Percentiles rank a stretch among this genome's conserved stretches.
Evolutionary conservation across 2,329 filamentous ascomycete species (phyloP).

Genomic region (Neopestalotiopsis rosae): DNA sequence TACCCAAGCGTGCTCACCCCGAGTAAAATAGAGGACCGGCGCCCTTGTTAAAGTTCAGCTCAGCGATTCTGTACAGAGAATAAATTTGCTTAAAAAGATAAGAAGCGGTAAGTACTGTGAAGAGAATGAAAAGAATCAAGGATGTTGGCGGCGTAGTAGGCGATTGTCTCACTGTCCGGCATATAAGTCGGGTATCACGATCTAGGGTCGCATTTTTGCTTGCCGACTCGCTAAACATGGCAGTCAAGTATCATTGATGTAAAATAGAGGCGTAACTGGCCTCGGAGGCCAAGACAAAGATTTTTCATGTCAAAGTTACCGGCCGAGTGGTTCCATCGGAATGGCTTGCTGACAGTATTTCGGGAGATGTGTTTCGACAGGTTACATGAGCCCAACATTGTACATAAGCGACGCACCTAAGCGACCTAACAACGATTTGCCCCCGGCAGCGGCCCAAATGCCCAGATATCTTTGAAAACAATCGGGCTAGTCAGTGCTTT

Average conservation of each 20-base stretch:
- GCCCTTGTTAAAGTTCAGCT: slow-evolving; percentile 1
- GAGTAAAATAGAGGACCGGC: slow-evolving; percentile 1
- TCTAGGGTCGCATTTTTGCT: background rate
- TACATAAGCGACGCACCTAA: too few species aligned
- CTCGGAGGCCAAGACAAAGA: background rate
- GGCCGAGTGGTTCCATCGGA: background rate
- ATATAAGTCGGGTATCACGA: background rate
- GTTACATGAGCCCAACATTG: too few species aligned
- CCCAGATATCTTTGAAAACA: too few species aligned
- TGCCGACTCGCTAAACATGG: background rate
- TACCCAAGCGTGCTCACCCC: background rate
- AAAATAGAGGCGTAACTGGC: background rate
- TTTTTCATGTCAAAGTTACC: background rate
- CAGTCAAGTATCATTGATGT: background rate
- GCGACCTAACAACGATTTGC: too few species aligned
- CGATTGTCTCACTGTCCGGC: background rate
- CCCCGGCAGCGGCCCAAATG: too few species aligned
- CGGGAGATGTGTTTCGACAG: too few species aligned
- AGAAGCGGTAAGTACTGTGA: background rate
- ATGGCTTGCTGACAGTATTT: background rate
- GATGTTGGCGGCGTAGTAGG: background rate
- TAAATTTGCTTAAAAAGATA: background rate
- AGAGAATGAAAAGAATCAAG: background rate
- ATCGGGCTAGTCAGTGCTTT: too few species aligned
- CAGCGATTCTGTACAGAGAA: background rate